Base-by-base conservation (phyloP, 441 rosid genomes). In the Populus tomentosa region DNA sequence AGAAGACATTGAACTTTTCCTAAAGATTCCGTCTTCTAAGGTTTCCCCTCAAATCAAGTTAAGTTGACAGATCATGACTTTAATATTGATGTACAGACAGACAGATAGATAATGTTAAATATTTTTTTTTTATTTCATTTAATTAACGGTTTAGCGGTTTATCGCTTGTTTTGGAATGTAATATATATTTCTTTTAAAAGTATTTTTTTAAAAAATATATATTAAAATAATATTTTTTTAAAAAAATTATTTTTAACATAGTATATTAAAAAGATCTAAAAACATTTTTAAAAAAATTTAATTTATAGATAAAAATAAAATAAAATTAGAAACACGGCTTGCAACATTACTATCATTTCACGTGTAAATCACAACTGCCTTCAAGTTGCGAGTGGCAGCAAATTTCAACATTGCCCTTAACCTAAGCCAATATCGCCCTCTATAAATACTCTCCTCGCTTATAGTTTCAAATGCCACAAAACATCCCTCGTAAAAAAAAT, bases 1-100 rank as follows among this genome's bases (percentile, higher is more conserved):
- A 33, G 1, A 59, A 4, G 10, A 14, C 6, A 16, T 40, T 40
- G 72, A 72, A 46, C 70, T 20, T 36, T 80, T 81, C 84, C 13
- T 42, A 69, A 30, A 0, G 0, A 38, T 36, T 69, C 38, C 24
- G 73, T 65, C 75, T 56, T 30, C 20, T 16, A 7, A 18, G 20
- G 50, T 28, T 1, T 65, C 53, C 21, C 38, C 28, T 30, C 24
- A 2, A 10, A 40, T 40, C 0, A 40, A 40, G 1, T 24, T 32
- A 6, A 16, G 30, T 38, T 38, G 71, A 62, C 3, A 3, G 0
- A 7, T 16, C 10, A 72, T 32, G 13, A 68, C 71, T 68, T 68
- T 4, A 65, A 11, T n/a, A n/a, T n/a, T 33, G 35, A 33, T 33
- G 0, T n/a, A 70, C 5, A 26, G 42, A 4, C 46, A n/a, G 50